phyloP scores from a whole-genome alignment of 1,139 yeast species.

The Insectozyma bohioensis region DNA sequence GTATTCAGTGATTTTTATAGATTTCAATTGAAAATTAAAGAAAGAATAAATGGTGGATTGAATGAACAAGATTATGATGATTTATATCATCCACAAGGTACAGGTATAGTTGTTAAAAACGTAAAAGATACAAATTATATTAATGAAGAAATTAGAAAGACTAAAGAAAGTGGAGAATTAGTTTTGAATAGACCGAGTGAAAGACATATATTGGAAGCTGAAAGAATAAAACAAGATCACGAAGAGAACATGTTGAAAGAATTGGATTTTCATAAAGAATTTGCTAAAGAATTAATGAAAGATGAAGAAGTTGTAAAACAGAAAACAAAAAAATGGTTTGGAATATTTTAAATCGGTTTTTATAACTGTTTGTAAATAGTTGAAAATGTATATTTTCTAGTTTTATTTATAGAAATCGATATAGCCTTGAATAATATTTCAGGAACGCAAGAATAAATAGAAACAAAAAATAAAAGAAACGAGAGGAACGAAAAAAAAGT shows the following conservation, averaged over 20 bases:
- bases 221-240: slow-evolving; percentile 63
- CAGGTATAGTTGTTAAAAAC: slow-evolving; percentile 33
- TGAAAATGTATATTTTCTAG: no score
- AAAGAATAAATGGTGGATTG: slow-evolving; percentile 48
- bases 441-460: no score
- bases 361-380: no score
- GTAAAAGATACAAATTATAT: slow-evolving; percentile 46
- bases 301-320: slow-evolving; percentile 20
- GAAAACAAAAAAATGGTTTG: slow-evolving; percentile 32
- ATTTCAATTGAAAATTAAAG: slow-evolving; percentile 55
- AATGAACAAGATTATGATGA: slow-evolving; percentile 64
- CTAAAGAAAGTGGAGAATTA: slow-evolving; percentile 40
- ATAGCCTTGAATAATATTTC: no score
- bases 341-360: slow-evolving; percentile 30
- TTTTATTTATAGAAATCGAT: no score
- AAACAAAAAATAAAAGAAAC: no score
- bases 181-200: slow-evolving; percentile 71
- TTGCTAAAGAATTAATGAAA: slow-evolving; percentile 31
- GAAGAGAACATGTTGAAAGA: slow-evolving; percentile 67
- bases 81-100: slow-evolving; percentile 46
- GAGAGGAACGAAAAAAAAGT: no score
- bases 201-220: slow-evolving; percentile 75
- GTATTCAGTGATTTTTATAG: slow-evolving; percentile 70
- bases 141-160: slow-evolving; percentile 38
- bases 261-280: slow-evolving; percentile 38